These are phyloP conservation scores for Tetrapisispora namnaoensis DNA, from an alignment of 805 yeast species.

Conservation along the genomic window DNA sequence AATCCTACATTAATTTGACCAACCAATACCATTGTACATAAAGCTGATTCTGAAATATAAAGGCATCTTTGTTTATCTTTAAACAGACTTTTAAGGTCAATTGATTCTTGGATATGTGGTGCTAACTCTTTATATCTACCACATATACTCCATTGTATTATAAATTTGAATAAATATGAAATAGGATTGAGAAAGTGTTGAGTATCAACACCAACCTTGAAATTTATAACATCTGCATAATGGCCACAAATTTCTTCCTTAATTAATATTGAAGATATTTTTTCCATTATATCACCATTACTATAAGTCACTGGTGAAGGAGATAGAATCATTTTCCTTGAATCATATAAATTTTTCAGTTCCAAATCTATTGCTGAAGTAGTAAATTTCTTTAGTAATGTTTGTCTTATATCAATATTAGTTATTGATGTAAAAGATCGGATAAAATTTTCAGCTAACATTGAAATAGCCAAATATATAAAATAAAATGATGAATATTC, in stretches of 20 bases:
- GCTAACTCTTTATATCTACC: constrained; percentile 23
- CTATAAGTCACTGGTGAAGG: background rate
- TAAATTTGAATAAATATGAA: constrained; percentile 24
- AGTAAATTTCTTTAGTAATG: constrained; percentile 12
- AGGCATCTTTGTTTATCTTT: constrained; percentile 12
- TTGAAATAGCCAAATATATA: constrained; percentile 24
- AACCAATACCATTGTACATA: constrained; percentile 64
- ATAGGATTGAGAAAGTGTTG: constrained; percentile 28
- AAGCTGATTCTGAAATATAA: constrained; percentile 48
- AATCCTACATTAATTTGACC: constrained; percentile 82
- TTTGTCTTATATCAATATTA: constrained; percentile 13
- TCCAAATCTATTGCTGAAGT: constrained; percentile 13
- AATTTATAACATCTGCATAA: constrained; percentile 14
- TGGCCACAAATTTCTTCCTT: constrained; percentile 21
- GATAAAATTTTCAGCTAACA: constrained; percentile 26
- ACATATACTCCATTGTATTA: constrained; percentile 27
- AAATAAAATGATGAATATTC: constrained; percentile 44
- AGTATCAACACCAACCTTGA: constrained; percentile 25
- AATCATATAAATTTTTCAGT: constrained; percentile 11
- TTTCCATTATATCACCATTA: background rate
- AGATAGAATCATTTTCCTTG: constrained; percentile 4
- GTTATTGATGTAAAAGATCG: constrained; percentile 20
- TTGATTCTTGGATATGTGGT: constrained; percentile 7
- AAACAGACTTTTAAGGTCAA: constrained; percentile 15
- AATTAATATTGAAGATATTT: constrained; percentile 4